phyloP scores from a whole-genome alignment of 2,329 filamentous ascomycete genomes.

The Chrysoporthe deuterocubensis region DNA sequence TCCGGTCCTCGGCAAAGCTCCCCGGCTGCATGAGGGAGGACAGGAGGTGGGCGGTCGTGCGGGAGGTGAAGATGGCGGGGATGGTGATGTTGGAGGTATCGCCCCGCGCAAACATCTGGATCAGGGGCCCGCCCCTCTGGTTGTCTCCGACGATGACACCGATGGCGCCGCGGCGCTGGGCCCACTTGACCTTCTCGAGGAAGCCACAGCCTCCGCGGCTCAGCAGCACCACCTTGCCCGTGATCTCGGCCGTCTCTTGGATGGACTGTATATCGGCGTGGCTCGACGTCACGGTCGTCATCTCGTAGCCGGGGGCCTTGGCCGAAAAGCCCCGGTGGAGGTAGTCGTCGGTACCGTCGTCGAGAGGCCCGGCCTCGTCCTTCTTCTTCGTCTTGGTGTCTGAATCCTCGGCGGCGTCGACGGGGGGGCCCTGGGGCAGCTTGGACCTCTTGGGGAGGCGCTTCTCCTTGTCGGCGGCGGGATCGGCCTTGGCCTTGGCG shows the following conservation, averaged over 20 bases:
- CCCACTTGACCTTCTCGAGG: conserved; percentile 96
- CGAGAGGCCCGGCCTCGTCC: conserved; percentile 41
- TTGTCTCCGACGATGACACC: conserved; percentile 95
- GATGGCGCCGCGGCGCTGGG: conserved; percentile 84
- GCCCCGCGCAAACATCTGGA: conserved; percentile 98
- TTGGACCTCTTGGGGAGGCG: conserved; percentile 41
- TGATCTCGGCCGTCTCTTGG: conserved; percentile 90
- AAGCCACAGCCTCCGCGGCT: conserved; percentile 96
- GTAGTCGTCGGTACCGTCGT: conserved; percentile 86
- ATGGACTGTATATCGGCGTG: conserved; percentile 92
- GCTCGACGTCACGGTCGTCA: conserved; percentile 42
- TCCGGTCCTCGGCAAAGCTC: conserved; percentile 62
- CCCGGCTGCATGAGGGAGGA: conserved; percentile 82
- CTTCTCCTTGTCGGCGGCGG: conserved; percentile 38
- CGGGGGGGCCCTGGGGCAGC: conserved; percentile 36
- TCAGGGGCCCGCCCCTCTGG: conserved; percentile 82
- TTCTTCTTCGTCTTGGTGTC: conserved; percentile 35
- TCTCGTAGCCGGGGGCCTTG: conserved; percentile 41
- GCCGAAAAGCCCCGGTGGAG: conserved; percentile 61
- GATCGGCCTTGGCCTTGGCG: conserved; percentile 40
- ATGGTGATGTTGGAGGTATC: conserved; percentile 96
- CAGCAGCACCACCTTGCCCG: conserved; percentile 88
- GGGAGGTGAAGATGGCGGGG: conserved; percentile 90
- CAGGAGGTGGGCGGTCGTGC: conserved; percentile 90
- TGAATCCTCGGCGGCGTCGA: conserved; percentile 35